Conservation (phyloP, 345 rosid genomes). For the Adansonia digitata region DNA sequence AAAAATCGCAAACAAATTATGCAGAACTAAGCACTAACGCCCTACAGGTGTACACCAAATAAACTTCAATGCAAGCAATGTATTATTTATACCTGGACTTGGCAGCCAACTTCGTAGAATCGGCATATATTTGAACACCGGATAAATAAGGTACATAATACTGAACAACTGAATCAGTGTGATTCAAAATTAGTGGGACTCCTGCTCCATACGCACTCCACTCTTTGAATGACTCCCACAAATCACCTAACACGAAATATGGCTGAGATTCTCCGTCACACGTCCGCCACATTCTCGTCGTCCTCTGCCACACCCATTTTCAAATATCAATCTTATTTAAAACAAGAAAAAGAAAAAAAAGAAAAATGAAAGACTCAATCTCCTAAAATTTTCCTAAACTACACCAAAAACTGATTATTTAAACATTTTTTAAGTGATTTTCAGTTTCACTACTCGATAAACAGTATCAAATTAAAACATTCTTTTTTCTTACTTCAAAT, state of each 20-base stretch:
- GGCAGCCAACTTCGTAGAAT: constrained; percentile 33
- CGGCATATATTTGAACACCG: constrained; percentile 58
- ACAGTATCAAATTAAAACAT: not conserved
- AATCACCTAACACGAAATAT: constrained; percentile 63
- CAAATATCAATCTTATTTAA: not conserved
- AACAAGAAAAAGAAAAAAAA: too few relatives aligned
- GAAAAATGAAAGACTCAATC: too few relatives aligned
- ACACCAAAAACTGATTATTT: not conserved
- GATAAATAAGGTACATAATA: constrained; percentile 77
- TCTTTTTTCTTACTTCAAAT: not conserved
- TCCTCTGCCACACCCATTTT: constrained; percentile 28
- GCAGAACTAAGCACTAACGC: not conserved
- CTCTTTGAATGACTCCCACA: constrained; percentile 78
- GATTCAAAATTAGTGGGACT: constrained; percentile 55
- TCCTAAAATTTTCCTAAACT: not conserved
- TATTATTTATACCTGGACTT: constrained; percentile 40
- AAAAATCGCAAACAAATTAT: not conserved
- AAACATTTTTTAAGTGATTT: not conserved
- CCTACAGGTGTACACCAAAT: not conserved
- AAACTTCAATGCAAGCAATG: not conserved
- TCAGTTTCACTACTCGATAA: not conserved
- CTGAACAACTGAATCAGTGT: constrained; percentile 52
- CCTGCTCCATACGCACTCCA: constrained; percentile 91
- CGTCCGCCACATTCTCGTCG: constrained; percentile 31
- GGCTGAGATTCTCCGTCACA: constrained; percentile 32